These are phyloP conservation scores for Xylaria sp. DNA, from an alignment of 2,329 filamentous ascomycete genomes.

Conservation along the genomic window DNA sequence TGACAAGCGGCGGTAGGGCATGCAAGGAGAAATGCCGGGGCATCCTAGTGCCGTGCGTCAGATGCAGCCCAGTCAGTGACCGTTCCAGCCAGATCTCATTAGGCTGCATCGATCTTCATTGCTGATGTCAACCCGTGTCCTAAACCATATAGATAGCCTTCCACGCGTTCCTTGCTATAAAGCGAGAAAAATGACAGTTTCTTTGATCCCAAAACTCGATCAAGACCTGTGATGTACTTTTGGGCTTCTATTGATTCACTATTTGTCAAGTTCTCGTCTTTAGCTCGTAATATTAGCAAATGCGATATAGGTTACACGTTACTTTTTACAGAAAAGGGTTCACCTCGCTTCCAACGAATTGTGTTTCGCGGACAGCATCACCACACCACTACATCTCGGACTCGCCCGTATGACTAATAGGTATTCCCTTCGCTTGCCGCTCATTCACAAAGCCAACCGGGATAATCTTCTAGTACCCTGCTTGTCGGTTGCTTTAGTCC, in stretches of 20 bases:
- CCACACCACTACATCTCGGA: slow-evolving; percentile 25
- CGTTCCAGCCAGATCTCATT: slow-evolving; percentile 32
- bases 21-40: slow-evolving; percentile 31
- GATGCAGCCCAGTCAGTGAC: slow-evolving; percentile 31
- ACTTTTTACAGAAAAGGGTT: slow-evolving; percentile 18
- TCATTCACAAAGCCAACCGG: slow-evolving; percentile 30
- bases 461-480: slow-evolving; percentile 18
- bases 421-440: slow-evolving; percentile 35
- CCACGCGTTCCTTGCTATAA: neutral
- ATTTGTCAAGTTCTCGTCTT: slow-evolving; percentile 34
- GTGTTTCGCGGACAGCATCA: slow-evolving; percentile 13
- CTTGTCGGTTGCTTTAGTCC: slow-evolving; percentile 19
- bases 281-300: slow-evolving; percentile 22
- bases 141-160: neutral
- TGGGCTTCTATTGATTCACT: slow-evolving; percentile 22
- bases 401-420: slow-evolving; percentile 35
- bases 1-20: slow-evolving; percentile 22
- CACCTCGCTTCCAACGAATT: slow-evolving; percentile 28
- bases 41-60: slow-evolving; percentile 27
- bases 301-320: slow-evolving; percentile 33
- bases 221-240: slow-evolving; percentile 16
- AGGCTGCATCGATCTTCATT: slow-evolving; percentile 25
- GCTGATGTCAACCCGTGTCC: neutral
- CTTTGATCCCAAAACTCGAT: slow-evolving; percentile 24
- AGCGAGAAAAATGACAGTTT: slow-evolving; percentile 18